A percentile compares a stretch with the other conserved stretches of the same genome.
Evolutionary conservation across 2,329 filamentous ascomycete species (phyloP).

Genomic region (Stylonectria norvegica): DNA sequence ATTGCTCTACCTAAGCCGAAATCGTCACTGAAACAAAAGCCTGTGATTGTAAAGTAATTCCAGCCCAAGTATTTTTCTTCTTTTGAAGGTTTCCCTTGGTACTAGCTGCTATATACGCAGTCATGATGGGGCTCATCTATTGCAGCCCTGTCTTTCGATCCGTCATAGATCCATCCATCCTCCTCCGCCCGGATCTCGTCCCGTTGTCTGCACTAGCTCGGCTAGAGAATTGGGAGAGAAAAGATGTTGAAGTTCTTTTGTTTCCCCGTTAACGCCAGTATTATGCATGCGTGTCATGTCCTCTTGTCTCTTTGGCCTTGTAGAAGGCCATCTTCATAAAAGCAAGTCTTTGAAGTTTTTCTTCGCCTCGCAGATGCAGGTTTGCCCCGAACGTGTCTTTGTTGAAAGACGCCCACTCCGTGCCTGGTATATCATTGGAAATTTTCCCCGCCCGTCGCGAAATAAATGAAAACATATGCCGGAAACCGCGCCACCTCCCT

Average conservation of each 20-base stretch:
- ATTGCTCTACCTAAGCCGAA: background rate
- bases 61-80: slow-evolving; percentile 9
- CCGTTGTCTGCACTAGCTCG: slow-evolving; percentile 33
- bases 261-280: slow-evolving; percentile 41
- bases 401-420: slow-evolving; percentile 46
- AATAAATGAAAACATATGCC: slow-evolving; percentile 30
- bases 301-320: slow-evolving; percentile 31
- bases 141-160: slow-evolving; percentile 7
- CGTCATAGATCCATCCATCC: background rate
- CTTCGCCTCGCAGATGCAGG: slow-evolving; percentile 38
- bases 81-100: slow-evolving; percentile 23
- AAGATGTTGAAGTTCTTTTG: slow-evolving; percentile 50
- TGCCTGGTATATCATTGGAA: slow-evolving; percentile 36
- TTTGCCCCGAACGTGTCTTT: slow-evolving; percentile 38
- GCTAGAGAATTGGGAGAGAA: slow-evolving; percentile 42
- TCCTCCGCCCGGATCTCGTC: background rate
- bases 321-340: slow-evolving; percentile 40
- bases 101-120: slow-evolving; percentile 24
- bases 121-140: slow-evolving; percentile 22
- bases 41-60: background rate
- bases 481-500: slow-evolving; percentile 34
- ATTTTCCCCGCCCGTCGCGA: slow-evolving; percentile 24
- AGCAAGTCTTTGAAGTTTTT: slow-evolving; percentile 34
- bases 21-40: too few species aligned
- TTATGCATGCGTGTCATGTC: slow-evolving; percentile 30